Conservation (phyloP, 2,329 filamentous ascomycete species). For the Chaetoscypha palmicola region DNA sequence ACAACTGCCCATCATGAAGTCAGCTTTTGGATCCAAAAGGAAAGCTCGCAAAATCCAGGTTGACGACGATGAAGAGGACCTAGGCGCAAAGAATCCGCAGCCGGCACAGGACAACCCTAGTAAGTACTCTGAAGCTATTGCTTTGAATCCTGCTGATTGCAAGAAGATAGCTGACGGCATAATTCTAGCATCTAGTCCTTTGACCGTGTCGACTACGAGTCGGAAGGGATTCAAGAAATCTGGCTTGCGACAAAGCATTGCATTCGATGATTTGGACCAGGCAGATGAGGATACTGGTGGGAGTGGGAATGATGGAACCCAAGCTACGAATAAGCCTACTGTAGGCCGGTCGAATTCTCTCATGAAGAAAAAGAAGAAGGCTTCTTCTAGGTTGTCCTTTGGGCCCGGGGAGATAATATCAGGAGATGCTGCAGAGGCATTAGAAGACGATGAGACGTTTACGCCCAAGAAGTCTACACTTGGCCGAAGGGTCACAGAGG, state of each 20-base stretch:
- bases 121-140: slow-evolving; percentile 19
- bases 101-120: slow-evolving; percentile 15
- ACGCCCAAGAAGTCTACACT: slow-evolving; percentile 58
- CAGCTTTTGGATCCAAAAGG: slow-evolving; percentile 46
- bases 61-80: slow-evolving; percentile 57
- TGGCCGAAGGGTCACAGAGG: slow-evolving; percentile 58
- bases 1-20: slow-evolving; percentile 23
- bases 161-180: slow-evolving; percentile 23
- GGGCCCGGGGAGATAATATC: slow-evolving; percentile 52
- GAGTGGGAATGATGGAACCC: slow-evolving; percentile 3
- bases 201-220: slow-evolving; percentile 33
- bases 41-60: slow-evolving; percentile 74
- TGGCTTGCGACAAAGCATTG: slow-evolving; percentile 49
- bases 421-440: slow-evolving; percentile 45
- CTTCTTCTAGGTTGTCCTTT: slow-evolving; percentile 67
- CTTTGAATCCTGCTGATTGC: slow-evolving; percentile 24
- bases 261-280: slow-evolving; percentile 31
- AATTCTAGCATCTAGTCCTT: slow-evolving; percentile 14
- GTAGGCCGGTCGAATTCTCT: slow-evolving; percentile 40
- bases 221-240: slow-evolving; percentile 53
- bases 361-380: slow-evolving; percentile 60
- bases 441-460: slow-evolving; percentile 45
- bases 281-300: slow-evolving; percentile 23
- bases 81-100: slow-evolving; percentile 21
- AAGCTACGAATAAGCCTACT: slow-evolving; percentile 34